Evolutionary conservation across 305 asterid species (phyloP), one percentile per base, ranked within the genome.

Genomic region (Rubia peregrina): DNA sequence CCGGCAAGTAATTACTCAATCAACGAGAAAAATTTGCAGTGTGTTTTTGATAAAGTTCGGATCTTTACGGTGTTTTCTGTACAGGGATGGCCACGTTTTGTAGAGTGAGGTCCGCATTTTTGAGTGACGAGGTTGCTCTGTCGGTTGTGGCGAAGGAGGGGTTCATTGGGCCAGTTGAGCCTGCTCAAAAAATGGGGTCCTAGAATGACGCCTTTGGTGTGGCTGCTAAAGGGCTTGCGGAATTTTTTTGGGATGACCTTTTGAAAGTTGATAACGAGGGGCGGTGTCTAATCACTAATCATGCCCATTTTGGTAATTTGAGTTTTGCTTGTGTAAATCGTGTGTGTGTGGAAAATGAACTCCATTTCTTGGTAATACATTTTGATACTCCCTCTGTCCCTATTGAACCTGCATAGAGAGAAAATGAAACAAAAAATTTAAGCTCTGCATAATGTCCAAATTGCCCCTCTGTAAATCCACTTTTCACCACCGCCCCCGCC

Each of bases 1-100:
- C 98, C 13, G 97, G 97, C 90, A 10, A 48, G 8, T 36, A 26
- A 38, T 24, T 38, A 51, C 24, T 8, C n/a, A 1, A 51, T 55
- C 1, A 33, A 36, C 26, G 9, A 2, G n/a, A 33, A 17, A 30
- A 30, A 11, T 38, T 63, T 33, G 56, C 63, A 16, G 3, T 61
- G 61, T 48, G 16, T 26, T 44, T 62, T 33, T 24, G 8, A 48
- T 44, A 1, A 56, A 46, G 26, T 61, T 12, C 61, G 16, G 57
- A 36, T 44, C 51, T 61, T 71, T 64, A 16, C 13, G 61, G 33
- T 41, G 43, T 8, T 4, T 73, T 66, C 65, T 70, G 22, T 74
- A 65, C 75, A 90, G 98, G 98, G 71, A 96, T 93, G 74, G 98
- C 96, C 6, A 93, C 98, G 60, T 89, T 93, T 84, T 93, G 97